phyloP scores from a whole-genome alignment of 768 basidiomycete species.

The Dendrothele bispora region DNA sequence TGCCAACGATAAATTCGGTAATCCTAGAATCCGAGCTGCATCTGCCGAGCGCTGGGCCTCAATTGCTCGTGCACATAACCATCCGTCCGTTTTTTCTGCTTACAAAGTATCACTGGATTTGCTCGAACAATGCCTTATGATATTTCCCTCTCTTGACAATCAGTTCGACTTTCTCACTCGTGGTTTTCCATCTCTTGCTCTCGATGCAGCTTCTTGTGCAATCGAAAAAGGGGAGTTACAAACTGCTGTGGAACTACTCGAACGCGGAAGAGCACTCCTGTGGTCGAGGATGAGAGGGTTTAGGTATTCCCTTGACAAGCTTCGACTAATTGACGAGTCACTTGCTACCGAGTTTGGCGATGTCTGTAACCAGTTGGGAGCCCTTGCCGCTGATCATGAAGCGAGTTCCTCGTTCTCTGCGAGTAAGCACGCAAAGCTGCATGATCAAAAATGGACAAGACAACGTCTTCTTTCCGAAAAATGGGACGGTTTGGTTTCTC shows the following conservation, averaged over 20 bases:
- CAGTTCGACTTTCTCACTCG: too few species aligned
- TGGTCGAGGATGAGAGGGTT: slow-evolving; percentile 17
- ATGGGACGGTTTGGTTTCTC: slow-evolving; percentile 16
- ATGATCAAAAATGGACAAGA: background rate
- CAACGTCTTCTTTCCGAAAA: slow-evolving; percentile 16
- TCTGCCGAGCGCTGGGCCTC: too few species aligned
- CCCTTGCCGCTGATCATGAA: too few species aligned
- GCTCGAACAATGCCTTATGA: too few species aligned
- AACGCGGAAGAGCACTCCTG: slow-evolving; percentile 20
- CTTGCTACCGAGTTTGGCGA: slow-evolving; percentile 5
- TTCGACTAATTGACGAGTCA: background rate
- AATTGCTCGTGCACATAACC: too few species aligned
- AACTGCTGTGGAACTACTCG: slow-evolving; percentile 23
- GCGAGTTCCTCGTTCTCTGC: too few species aligned
- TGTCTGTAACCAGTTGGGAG: slow-evolving; percentile 11
- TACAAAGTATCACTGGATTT: too few species aligned
- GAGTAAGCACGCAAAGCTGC: background rate
- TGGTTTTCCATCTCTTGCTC: too few species aligned
- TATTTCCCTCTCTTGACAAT: too few species aligned
- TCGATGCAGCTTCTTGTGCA: slow-evolving; percentile 25
- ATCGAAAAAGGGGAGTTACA: slow-evolving; percentile 16
- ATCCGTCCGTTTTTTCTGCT: too few species aligned
- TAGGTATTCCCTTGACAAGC: slow-evolving; percentile 5
- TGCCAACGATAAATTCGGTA: too few species aligned
- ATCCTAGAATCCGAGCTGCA: too few species aligned